Base-by-base conservation (phyloP, 805 yeast genomes). In the Zygosaccharomyces siamensis region DNA sequence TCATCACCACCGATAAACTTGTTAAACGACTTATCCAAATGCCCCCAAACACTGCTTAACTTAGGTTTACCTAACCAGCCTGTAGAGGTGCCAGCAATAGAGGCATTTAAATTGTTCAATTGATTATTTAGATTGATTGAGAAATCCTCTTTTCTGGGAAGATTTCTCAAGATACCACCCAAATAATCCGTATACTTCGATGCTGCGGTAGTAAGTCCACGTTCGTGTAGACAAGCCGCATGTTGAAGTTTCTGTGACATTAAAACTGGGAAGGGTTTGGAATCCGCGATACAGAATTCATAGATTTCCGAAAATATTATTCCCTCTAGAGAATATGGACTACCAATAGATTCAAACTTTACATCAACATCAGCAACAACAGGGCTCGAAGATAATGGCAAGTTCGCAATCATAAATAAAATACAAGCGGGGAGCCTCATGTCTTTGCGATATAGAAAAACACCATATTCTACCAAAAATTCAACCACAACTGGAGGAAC, bases 1-100 rank as follows among this genome's bases (percentile, higher is more conserved):
- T 86, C 95, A 42, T 92, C 97, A 1, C 96, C 97, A 35, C 95
- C 84, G 49, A 92, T 89, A 65, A 84, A 81, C 63, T 81, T 83
- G 62, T 79, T 83, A 60, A 85, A 80, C 4, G 86, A 79, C 62
- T 88, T 88, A 64, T 88, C 96, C 39, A 88, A 67, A 38, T 85
- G 90, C 8, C 93, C 92, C 96, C 96, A 88, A 46, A 89, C 83
- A 61, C 80, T 84, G 57, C 89, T 95, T 45, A 88, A 72, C 56
- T 79, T 82, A 21, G 84, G 85, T 59, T 83, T 81, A 11, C 87
- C 84, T 54, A 89, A 77, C 97, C 97, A 90, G 4, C 89, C 76
- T 27, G 78, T 76, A 38, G 76, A 79, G 20, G 71, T 50, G 8
- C 75, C 79, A 5, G 79, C 71, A 21, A 80, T 59, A 55, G 82